Evolutionary conservation across 352 stramenopile species (phyloP).

Genomic region (Phytophthora cryptogea): DNA sequence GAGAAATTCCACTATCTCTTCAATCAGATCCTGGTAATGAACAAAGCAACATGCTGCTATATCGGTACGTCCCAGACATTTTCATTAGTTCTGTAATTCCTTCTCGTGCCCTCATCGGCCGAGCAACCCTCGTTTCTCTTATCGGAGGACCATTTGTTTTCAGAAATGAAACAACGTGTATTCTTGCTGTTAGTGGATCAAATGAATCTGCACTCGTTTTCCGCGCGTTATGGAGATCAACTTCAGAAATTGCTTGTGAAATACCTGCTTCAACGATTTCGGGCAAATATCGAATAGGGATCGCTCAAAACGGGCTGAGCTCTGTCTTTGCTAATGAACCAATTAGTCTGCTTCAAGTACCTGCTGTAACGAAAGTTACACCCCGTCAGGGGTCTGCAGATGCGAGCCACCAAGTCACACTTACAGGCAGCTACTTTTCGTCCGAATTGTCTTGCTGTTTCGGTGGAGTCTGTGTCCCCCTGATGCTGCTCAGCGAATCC

Average conservation of each 20-base stretch:
- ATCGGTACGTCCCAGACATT: slow-evolving; percentile 35
- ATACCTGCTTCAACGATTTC: slow-evolving; percentile 5
- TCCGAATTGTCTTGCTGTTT: slow-evolving; percentile 54
- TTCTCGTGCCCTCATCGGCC: slow-evolving; percentile 19
- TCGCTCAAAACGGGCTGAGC: slow-evolving; percentile 34
- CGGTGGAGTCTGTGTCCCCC: slow-evolving; percentile 31
- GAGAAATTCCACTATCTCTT: slow-evolving; percentile 40
- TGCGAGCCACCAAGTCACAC: slow-evolving; percentile 31
- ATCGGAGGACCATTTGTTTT: slow-evolving; percentile 35
- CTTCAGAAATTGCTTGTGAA: slow-evolving; percentile 29
- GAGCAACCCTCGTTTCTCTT: slow-evolving; percentile 17
- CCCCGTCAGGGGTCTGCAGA: slow-evolving; percentile 25
- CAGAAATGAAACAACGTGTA: slow-evolving; percentile 19
- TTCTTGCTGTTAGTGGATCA: slow-evolving; percentile 13
- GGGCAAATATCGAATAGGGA: slow-evolving; percentile 30
- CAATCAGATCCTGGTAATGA: slow-evolving; percentile 14
- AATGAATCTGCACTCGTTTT: slow-evolving; percentile 4
- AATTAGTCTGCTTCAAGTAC: slow-evolving; percentile 32
- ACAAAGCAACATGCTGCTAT: slow-evolving; percentile 47
- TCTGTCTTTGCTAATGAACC: slow-evolving; percentile 10
- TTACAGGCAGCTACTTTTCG: slow-evolving; percentile 33
- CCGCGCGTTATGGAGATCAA: slow-evolving; percentile 34
- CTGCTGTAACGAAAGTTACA: slow-evolving; percentile 22
- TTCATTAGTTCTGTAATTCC: slow-evolving; percentile 30
- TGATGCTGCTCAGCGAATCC: slow-evolving; percentile 24